These are phyloP conservation scores for Globisporangium spiculum DNA, from an alignment of 352 stramenopile genomes.

Conservation along the genomic window DNA sequence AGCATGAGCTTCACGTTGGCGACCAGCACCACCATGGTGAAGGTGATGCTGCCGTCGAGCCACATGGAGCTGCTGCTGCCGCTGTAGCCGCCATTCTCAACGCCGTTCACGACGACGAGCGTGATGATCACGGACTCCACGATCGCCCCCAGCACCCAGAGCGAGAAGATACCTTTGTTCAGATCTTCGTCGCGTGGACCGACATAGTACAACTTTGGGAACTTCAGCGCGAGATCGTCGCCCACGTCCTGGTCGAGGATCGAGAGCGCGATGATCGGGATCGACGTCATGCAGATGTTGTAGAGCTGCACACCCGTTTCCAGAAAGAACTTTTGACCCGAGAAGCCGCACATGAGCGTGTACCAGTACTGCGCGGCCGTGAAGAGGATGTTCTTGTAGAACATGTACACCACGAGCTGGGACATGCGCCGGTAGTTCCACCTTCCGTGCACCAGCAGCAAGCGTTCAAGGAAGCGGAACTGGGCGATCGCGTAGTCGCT, in stretches of 20 bases:
- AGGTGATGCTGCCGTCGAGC: conserved; percentile 76
- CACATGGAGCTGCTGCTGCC: conserved; percentile 61
- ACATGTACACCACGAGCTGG: conserved; percentile 90
- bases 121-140: conserved; percentile 75
- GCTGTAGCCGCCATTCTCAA: conserved; percentile 35
- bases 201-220: conserved; percentile 65
- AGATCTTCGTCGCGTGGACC: conserved; percentile 65
- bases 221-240: conserved; percentile 60
- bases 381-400: conserved; percentile 93
- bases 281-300: conserved; percentile 70
- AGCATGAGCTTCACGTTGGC: conserved; percentile 80
- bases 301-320: conserved; percentile 78
- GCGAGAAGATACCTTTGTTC: conserved; percentile 59
- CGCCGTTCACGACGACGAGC: conserved; percentile 40
- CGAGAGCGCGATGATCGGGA: conserved; percentile 66
- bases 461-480: conserved; percentile 89
- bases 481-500: conserved; percentile 93
- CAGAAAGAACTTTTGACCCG: conserved; percentile 82
- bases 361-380: conserved; percentile 77
- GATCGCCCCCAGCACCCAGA: conserved; percentile 69
- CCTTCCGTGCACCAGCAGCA: conserved; percentile 90
- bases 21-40: conserved; percentile 73
- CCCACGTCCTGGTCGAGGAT: conserved; percentile 76
- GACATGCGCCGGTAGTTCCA: conserved; percentile 91
- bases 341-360: conserved; percentile 71